phyloP scores from a whole-genome alignment of 148 eudicot species.

The Vaccinium darrowii region DNA sequence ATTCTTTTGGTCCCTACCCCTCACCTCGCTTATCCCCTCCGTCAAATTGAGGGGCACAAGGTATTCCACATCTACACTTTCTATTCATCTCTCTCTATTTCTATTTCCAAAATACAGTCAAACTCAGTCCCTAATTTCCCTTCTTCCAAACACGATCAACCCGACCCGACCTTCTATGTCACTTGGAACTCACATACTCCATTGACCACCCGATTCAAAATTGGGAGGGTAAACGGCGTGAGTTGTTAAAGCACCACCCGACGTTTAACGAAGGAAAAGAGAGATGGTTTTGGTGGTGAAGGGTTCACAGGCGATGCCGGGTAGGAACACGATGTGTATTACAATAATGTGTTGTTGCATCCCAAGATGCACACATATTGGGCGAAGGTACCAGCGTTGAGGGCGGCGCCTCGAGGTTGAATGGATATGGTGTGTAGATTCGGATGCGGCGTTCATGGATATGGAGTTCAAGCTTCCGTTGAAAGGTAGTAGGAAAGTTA shows the following conservation, averaged over 20 bases:
- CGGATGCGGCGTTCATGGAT: conserved; percentile 86
- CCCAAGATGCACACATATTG: conserved; percentile 62
- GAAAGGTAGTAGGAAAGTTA: conserved; percentile 31
- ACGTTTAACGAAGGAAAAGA: conserved; percentile 13
- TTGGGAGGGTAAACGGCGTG: conserved; percentile 76
- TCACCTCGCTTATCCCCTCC: too few species aligned
- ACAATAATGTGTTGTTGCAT: conserved; percentile 69
- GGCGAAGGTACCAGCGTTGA: conserved; percentile 75
- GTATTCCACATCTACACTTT: too few species aligned
- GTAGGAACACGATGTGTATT: conserved; percentile 65
- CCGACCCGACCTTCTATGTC: conserved; percentile 35
- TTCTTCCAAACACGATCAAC: conserved; percentile 15
- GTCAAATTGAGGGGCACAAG: too few species aligned
- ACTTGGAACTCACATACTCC: conserved; percentile 40
- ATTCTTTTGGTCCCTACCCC: too few species aligned
- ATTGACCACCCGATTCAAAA: conserved; percentile 35
- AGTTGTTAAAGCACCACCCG: conserved; percentile 56
- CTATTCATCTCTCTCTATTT: too few species aligned
- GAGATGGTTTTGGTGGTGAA: conserved; percentile 55
- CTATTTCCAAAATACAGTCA: too few species aligned
- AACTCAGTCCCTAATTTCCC: too few species aligned
- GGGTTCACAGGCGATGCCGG: conserved; percentile 79
- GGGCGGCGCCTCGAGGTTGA: conserved; percentile 91
- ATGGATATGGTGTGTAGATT: conserved; percentile 98
- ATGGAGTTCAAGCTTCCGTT: conserved; percentile 82